Evolutionary conservation across 106 monocot species (phyloP), one percentile per base, ranked within the genome.

Genomic region (Dendrobium officinale): DNA sequence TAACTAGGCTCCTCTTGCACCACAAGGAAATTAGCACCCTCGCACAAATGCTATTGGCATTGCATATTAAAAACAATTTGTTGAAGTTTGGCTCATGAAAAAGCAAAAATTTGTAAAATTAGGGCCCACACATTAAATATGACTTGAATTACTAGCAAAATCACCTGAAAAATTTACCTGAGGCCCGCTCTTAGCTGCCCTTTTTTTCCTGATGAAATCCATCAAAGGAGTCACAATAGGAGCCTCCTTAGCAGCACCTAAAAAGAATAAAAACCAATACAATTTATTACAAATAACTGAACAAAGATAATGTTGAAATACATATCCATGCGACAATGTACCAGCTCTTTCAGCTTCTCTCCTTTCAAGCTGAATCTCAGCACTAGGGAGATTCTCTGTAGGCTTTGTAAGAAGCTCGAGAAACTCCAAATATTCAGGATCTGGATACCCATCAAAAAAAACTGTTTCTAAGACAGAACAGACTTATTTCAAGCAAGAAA

Each of bases 311-410:
- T 33, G 72, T 40, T 33, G 72, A 72, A 72, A 72, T 26, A 66
- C 26, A 72, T 72, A 3, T 11, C 72, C 11, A 27, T 72, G 33
- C 20, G 0, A 16, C 40, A 15, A 85, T 85, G 82, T 58, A 95
- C 95, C 95, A 82, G 91, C 87, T 84, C 85, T 82, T 87, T 95
- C 93, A 83, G 95, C 91, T 89, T 95, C 95, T 81, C 80, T 91
- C 77, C 88, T 93, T 85, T 95, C 95, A 27, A 93, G 82, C 83
- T 95, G 95, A 82, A 95, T 89, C 81, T 95, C 93, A 77, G 95
- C 93, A 81, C 95, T 95, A 40, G 93, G 95, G 80, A 95, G 91
- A 85, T 93, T 87, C 67, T 93, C 95, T 67, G 72, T 79, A 61
- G 95, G 92, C 70, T 91, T 95, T 56, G 88, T 78, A 68, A 93